These are phyloP conservation scores for Stygiomarasmius scandens DNA, from an alignment of 1,284 basidiomycete genomes.

Conservation along the genomic window DNA sequence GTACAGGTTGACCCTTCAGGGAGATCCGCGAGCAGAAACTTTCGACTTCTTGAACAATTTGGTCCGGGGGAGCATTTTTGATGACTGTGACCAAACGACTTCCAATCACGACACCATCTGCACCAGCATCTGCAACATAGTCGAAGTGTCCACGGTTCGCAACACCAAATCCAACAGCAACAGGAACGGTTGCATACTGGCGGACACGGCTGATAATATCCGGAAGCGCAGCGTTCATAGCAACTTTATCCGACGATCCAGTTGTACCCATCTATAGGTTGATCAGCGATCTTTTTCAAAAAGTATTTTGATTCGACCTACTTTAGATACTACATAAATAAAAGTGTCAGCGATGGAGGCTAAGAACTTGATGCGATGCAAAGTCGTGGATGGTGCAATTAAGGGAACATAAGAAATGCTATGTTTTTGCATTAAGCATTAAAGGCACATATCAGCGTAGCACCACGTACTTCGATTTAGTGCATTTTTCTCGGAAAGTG, in stretches of 20 bases:
- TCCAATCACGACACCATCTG: constrained; percentile 95
- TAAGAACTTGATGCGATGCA: constrained; percentile 88
- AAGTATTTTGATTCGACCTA: constrained; percentile 31
- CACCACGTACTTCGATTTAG: constrained; percentile 67
- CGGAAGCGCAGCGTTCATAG: constrained; percentile 78
- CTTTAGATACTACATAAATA: constrained; percentile 96
- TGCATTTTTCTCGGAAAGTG: constrained; percentile 87
- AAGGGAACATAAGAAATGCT: constrained; percentile 97
- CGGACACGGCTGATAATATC: constrained; percentile 77
- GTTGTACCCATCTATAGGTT: constrained; percentile 94
- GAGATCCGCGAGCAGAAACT: constrained; percentile 75
- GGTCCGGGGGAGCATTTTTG: constrained; percentile 60
- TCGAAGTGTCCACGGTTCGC: constrained; percentile 93
- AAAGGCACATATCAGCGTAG: constrained; percentile 5
- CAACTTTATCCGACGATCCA: constrained; percentile 80
- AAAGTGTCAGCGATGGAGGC: constrained; percentile 94
- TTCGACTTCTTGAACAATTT: constrained; percentile 67
- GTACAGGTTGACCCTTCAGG: constrained; percentile 53
- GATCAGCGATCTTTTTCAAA: too few species aligned
- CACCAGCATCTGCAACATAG: constrained; percentile 81
- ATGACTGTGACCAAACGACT: constrained; percentile 85
- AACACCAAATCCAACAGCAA: constrained; percentile 97
- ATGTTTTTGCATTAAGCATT: constrained; percentile 6
- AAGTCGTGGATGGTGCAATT: constrained; percentile 92
- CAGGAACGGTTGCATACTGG: constrained; percentile 74